Conservation (phyloP, 805 yeast genomes). For the Naumovozyma dairenensis region DNA sequence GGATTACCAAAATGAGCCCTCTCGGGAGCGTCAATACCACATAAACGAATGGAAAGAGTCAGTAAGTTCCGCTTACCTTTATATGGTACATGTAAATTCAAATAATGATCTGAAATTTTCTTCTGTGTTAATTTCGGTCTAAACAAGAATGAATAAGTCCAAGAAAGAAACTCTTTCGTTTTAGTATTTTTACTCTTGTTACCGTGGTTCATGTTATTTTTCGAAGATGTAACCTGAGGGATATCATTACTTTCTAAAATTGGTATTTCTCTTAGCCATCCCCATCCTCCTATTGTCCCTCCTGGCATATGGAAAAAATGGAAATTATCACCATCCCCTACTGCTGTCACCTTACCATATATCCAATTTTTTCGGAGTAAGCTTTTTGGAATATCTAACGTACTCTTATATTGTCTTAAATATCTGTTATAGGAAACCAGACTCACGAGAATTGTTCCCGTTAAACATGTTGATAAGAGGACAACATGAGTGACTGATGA, state of each 20-base stretch:
- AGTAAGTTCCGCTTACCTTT: constrained; percentile 25
- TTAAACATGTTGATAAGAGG: constrained; percentile 26
- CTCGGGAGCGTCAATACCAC: constrained; percentile 97
- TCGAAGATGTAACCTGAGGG: neutral
- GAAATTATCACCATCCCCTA: constrained; percentile 94
- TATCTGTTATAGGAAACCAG: constrained; percentile 36
- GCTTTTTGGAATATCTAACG: constrained; percentile 39
- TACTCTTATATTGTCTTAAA: constrained; percentile 42
- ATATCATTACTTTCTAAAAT: constrained; percentile 22
- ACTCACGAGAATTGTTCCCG: constrained; percentile 35
- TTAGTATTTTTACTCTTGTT: too few species aligned
- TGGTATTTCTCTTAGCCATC: constrained; percentile 72
- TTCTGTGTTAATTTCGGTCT: neutral
- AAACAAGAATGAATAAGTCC: neutral
- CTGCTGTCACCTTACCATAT: constrained; percentile 74
- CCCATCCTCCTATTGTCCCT: constrained; percentile 84
- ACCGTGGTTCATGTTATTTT: too few species aligned
- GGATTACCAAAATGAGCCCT: constrained; percentile 89
- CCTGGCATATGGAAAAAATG: constrained; percentile 92
- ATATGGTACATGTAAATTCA: constrained; percentile 18
- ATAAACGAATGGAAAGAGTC: constrained; percentile 72
- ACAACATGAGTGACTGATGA: constrained; percentile 11
- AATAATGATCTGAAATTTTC: constrained; percentile 15
- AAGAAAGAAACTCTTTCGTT: too few species aligned
- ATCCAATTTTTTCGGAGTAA: constrained; percentile 38